These are phyloP conservation scores for Boletellus sp. DNA, from an alignment of 768 basidiomycete species.

Conservation along the genomic window DNA sequence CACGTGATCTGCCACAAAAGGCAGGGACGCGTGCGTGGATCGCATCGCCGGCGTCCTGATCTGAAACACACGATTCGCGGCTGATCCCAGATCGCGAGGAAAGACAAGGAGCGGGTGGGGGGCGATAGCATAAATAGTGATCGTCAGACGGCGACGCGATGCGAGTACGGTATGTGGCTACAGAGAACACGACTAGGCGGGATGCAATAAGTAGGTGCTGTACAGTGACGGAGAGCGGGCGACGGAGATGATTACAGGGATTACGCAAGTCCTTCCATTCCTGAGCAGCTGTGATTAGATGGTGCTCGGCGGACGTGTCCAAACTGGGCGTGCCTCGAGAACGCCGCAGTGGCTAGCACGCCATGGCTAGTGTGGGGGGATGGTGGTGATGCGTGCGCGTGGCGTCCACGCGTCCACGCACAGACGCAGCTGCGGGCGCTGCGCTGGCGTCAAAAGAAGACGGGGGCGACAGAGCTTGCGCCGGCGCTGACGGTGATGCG, in stretches of 20 bases:
- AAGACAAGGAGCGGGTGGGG: too few species aligned
- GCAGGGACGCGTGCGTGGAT: too few species aligned
- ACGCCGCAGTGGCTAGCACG: background rate
- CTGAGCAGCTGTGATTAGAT: constrained; percentile 18
- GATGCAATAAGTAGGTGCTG: constrained; percentile 1
- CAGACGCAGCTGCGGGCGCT: background rate
- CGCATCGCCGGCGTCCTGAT: too few species aligned
- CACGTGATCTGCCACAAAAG: too few species aligned
- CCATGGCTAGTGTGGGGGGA: constrained; percentile 3
- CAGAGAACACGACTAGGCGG: constrained; percentile 9
- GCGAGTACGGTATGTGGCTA: constrained; percentile 15
- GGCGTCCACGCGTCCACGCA: constrained; percentile 1
- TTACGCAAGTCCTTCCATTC: constrained; percentile 21
- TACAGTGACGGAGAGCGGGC: background rate
- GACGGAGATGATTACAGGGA: constrained; percentile 7
- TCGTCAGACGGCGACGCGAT: constrained; percentile 3
- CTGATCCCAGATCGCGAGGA: background rate
- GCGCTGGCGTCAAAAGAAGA: constrained; percentile 49
- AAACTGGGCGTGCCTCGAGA: background rate
- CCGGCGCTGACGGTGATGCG: constrained; percentile 44
- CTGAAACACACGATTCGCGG: background rate
- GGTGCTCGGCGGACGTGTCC: background rate
- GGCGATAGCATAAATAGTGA: background rate
- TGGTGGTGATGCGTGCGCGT: background rate
- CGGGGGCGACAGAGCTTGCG: constrained; percentile 49